Conservation (phyloP, 768 basidiomycete species). For the Lactifluus subvellereus region DNA sequence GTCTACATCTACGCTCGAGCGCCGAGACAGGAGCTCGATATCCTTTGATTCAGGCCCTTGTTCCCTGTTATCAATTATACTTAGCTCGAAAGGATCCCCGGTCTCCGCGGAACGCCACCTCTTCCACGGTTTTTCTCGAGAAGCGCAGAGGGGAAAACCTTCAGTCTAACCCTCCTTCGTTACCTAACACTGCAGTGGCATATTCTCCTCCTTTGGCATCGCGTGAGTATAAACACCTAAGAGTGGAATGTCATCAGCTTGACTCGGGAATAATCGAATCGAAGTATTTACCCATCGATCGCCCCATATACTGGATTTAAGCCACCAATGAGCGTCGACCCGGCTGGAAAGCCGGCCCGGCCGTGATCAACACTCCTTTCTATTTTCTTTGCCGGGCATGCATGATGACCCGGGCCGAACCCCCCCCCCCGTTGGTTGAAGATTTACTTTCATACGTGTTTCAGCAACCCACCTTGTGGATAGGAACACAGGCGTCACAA, state of each 20-base stretch:
- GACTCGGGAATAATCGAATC: slow-evolving; percentile 9
- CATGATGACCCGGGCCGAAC: neutral
- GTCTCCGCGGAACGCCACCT: slow-evolving; percentile 19
- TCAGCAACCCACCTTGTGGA: neutral
- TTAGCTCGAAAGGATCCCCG: slow-evolving; percentile 11
- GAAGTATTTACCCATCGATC: slow-evolving; percentile 7
- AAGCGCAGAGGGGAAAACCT: slow-evolving; percentile 2
- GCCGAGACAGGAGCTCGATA: slow-evolving; percentile 6
- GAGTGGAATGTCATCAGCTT: slow-evolving; percentile 9
- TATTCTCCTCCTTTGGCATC: slow-evolving; percentile 9
- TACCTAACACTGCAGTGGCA: slow-evolving; percentile 11
- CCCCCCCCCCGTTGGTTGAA: neutral
- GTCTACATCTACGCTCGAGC: neutral
- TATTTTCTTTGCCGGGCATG: neutral
- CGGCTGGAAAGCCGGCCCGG: slow-evolving; percentile 2
- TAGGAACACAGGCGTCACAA: neutral
- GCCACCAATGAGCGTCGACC: neutral
- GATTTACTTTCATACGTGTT: neutral
- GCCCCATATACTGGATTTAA: neutral
- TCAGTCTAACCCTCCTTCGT: neutral
- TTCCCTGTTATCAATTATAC: neutral
- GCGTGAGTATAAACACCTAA: neutral
- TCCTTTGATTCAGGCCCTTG: neutral
- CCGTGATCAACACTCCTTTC: neutral
- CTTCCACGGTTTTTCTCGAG: slow-evolving; percentile 16